Evolutionary conservation across 148 eudicot species (phyloP).

Genomic region (Polygonum aviculare): DNA sequence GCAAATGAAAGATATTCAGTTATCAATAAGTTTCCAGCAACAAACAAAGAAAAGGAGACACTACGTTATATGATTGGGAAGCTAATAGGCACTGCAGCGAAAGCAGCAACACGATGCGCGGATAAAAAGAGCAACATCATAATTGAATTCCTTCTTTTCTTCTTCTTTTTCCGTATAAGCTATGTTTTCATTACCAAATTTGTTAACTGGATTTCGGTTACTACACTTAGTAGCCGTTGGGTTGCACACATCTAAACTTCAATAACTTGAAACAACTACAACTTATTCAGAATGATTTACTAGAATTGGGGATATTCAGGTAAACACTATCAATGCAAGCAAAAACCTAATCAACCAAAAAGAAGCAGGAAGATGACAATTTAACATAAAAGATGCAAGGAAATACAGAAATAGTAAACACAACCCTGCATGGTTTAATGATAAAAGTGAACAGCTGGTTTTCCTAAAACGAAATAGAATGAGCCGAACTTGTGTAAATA

Average conservation of each 20-base stretch:
- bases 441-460: neutral
- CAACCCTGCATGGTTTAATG: neutral
- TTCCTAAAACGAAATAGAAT: neutral
- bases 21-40: neutral
- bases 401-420: neutral
- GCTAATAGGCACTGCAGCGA: neutral
- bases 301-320: neutral
- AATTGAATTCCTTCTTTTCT: neutral
- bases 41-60: neutral
- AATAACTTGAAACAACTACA: neutral
- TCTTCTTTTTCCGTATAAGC: neutral
- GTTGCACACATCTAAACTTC: neutral
- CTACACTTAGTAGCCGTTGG: too few species aligned
- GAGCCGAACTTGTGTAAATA: neutral
- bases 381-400: neutral
- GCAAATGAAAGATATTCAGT: neutral
- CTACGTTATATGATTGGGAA: neutral
- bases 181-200: neutral
- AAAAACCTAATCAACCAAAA: neutral
- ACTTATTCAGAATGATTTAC: neutral
- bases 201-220: too few species aligned
- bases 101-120: neutral
- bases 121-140: neutral
- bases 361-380: neutral
- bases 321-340: neutral